A percentile compares a stretch with the other conserved stretches of the same genome.
These are phyloP conservation scores for Hanseniaspora taiwanica DNA, from an alignment of 805 yeast genomes.

Conservation along the genomic window DNA sequence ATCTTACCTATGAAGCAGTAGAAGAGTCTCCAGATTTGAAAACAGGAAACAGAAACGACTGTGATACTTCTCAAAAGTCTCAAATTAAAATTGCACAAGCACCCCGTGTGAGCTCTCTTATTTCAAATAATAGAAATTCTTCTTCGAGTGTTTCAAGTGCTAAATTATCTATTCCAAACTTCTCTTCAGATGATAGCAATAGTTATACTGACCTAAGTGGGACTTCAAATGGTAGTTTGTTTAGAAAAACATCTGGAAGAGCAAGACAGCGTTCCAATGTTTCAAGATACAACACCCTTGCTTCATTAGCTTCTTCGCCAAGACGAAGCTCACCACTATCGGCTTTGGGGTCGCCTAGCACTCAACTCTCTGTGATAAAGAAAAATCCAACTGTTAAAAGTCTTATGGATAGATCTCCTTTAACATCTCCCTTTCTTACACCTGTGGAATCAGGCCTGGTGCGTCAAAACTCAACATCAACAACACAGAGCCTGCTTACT, in stretches of 20 bases:
- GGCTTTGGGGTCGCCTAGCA: slow-evolving; percentile 24
- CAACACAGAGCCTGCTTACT: slow-evolving; percentile 1
- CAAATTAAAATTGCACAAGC: too few species aligned
- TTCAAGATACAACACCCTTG: neutral
- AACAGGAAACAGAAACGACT: too few species aligned
- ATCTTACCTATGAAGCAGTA: too few species aligned
- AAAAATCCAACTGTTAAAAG: slow-evolving; percentile 28
- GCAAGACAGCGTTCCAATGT: neutral
- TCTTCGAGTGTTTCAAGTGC: too few species aligned
- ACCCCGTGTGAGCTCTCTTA: too few species aligned
- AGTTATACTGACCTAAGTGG: neutral
- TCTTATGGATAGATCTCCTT: slow-evolving; percentile 30
- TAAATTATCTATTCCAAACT: neutral
- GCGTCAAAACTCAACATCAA: slow-evolving; percentile 29
- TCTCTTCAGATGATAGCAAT: neutral
- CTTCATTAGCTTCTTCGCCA: slow-evolving; percentile 29
- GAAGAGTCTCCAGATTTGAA: too few species aligned
- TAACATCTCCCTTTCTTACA: slow-evolving; percentile 43
- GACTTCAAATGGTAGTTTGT: too few species aligned
- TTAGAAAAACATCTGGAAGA: neutral
- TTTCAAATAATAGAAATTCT: too few species aligned
- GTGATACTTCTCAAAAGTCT: too few species aligned
- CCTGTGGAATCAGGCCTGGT: slow-evolving; percentile 28
- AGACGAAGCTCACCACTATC: slow-evolving; percentile 43
- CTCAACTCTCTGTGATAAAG: slow-evolving; percentile 51